Base-by-base conservation (phyloP, 23 red algal genomes). In the Gracilaria vermiculophylla region DNA sequence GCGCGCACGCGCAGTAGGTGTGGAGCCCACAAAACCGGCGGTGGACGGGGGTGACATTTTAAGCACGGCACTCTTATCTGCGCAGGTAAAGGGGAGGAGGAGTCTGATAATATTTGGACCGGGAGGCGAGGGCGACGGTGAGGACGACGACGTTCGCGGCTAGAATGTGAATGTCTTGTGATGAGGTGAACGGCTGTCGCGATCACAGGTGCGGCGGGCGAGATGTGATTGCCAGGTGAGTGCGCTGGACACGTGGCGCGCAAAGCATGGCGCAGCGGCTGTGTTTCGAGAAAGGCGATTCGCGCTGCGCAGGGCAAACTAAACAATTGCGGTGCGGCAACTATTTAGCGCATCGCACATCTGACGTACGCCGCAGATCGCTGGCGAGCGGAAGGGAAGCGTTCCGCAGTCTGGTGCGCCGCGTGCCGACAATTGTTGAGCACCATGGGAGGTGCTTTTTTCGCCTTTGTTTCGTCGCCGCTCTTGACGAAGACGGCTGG, bases 231-330 rank as follows among this genome's bases (percentile, higher is more conserved):
- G 1, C 15, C 27, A 64, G 17, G 8, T 31, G 29, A 3, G 29
- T 64, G 28, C 58, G 58, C 67, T 73, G 67, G 39, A 73, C 67
- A 73, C 67, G 67, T 73, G 67, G 67, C 58, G 58, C 29, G 58
- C 9, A 64, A 35, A 16, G 27, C 58, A 64, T 64, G 58, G 58
- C 17, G 29, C 58, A 31, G 3, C 58, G 58, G 58, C 35, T 64
- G 20, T 24, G 29, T 64, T 64, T 64, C 28, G 2, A 10, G 29
- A 2, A 31, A 16, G 13, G 25, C 58, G 58, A 64, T 64, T 64
- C 58, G 58, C 35, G 58, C 28, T 64, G 58, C 58, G 58, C 58
- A 13, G 5, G 29, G 54, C 5, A 29, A 58, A 58, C 21, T n/a
- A n/a, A n/a, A n/a, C n/a, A 5, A 47, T 47, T 47, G 5, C 43